Evolutionary conservation across 73 alveolate species (phyloP).

Genomic region (Effrenium voratum): DNA sequence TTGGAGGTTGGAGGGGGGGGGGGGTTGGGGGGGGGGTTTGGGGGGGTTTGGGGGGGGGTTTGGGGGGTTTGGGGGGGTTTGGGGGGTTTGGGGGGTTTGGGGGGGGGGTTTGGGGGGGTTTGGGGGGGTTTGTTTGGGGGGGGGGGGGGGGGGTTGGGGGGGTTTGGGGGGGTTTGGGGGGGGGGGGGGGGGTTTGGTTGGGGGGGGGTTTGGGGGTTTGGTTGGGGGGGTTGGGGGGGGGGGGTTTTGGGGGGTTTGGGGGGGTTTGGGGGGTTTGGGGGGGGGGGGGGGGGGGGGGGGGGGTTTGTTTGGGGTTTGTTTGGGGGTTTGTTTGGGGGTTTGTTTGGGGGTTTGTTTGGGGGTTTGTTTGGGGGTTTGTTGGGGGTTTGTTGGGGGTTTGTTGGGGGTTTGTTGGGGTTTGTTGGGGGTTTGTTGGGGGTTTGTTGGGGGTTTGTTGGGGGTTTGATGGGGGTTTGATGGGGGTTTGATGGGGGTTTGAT

Average conservation of each 20-base stretch:
- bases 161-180: neutral
- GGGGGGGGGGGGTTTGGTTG: neutral
- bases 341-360: too few species aligned
- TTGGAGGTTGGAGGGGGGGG: neutral
- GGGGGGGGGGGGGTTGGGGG: neutral
- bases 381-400: too few species aligned
- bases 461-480: too few species aligned
- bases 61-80: neutral
- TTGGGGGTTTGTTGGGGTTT: too few species aligned
- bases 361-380: too few species aligned
- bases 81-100: neutral
- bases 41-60: neutral
- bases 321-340: neutral
- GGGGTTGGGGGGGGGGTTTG: neutral
- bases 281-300: neutral
- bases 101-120: neutral
- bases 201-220: neutral
- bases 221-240: neutral
- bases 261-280: neutral
- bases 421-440: too few species aligned
- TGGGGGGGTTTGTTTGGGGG: neutral
- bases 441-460: too few species aligned
- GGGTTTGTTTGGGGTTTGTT: neutral
- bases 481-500: too few species aligned
- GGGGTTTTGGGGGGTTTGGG: too few species aligned